A percentile compares a stretch with the other conserved stretches of the same genome.
Evolutionary conservation across 2,329 filamentous ascomycete genomes (phyloP).

Genomic region (Arachnomyces sp.): DNA sequence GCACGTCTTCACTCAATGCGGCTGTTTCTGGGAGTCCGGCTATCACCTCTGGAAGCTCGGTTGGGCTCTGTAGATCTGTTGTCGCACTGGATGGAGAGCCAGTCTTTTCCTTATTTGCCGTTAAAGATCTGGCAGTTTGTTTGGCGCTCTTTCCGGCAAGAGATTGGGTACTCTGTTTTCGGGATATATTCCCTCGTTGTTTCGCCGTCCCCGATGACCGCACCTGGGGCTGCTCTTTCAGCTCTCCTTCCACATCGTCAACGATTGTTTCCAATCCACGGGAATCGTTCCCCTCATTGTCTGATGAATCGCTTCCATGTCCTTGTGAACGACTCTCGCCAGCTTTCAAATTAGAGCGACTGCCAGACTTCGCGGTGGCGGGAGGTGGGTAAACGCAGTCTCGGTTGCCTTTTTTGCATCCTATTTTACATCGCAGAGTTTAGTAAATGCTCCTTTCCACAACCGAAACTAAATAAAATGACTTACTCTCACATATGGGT

Average conservation of each 20-base stretch:
- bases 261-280: conserved; percentile 33
- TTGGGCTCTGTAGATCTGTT: conserved; percentile 28
- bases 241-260: conserved; percentile 34
- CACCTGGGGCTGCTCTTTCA: conserved; percentile 14
- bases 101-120: conserved; percentile 37
- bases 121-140: conserved; percentile 19
- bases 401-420: conserved; percentile 84
- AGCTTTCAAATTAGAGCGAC: conserved; percentile 35
- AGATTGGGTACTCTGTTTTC: conserved; percentile 25
- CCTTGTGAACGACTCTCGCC: conserved; percentile 31
- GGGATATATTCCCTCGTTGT: conserved; percentile 16
- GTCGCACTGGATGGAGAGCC: conserved; percentile 42
- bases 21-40: conserved; percentile 18
- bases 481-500: conserved; percentile 70
- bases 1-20: conserved; percentile 54
- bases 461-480: conserved; percentile 7
- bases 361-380: conserved; percentile 35
- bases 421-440: conserved; percentile 30
- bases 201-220: conserved; percentile 16
- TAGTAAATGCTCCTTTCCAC: conserved; percentile 8
- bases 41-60: conserved; percentile 16
- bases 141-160: conserved; percentile 19
- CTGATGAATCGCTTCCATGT: conserved; percentile 44
- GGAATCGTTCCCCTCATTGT: conserved; percentile 34
- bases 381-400: conserved; percentile 81